Evolutionary conservation across 2,329 filamentous ascomycete genomes (phyloP).

Genomic region (Dactylellina leptospora): DNA sequence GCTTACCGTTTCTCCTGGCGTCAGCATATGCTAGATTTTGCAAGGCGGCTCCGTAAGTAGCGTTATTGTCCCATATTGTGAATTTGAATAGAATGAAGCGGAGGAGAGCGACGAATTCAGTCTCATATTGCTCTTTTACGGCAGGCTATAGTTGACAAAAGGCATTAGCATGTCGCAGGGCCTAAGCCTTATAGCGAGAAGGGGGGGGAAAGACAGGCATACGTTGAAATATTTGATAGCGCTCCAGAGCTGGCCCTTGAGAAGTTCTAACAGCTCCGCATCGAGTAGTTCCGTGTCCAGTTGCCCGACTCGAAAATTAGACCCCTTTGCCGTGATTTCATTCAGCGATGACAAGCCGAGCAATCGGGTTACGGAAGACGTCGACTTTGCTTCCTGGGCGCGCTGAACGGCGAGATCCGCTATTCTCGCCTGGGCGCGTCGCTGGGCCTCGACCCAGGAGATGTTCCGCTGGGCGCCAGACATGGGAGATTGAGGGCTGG

Average conservation of each 20-base stretch:
- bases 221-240: slow-evolving; percentile 86
- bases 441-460: slow-evolving; percentile 56
- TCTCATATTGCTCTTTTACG: slow-evolving; percentile 56
- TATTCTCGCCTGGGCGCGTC: slow-evolving; percentile 57
- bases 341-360: slow-evolving; percentile 37
- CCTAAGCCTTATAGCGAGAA: not conserved
- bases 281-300: slow-evolving; percentile 95
- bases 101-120: slow-evolving; percentile 80
- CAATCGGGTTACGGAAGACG: slow-evolving; percentile 42
- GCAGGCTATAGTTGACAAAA: slow-evolving; percentile 25
- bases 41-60: slow-evolving; percentile 89
- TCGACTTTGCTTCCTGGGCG: slow-evolving; percentile 51
- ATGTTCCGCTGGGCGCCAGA: slow-evolving; percentile 45
- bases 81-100: slow-evolving; percentile 89
- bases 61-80: slow-evolving; percentile 94
- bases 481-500: slow-evolving; percentile 21
- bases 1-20: slow-evolving; percentile 67
- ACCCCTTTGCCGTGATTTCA: slow-evolving; percentile 68
- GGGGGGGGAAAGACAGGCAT: slow-evolving; percentile 9
- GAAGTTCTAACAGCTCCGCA: slow-evolving; percentile 85
- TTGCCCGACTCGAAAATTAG: slow-evolving; percentile 86
- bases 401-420: slow-evolving; percentile 54
- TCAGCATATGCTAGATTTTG: slow-evolving; percentile 93
- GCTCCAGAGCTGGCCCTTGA: slow-evolving; percentile 86
- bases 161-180: slow-evolving; percentile 8